Conservation (phyloP, 306 rosid species). For the Pterocarpus santalinus region DNA sequence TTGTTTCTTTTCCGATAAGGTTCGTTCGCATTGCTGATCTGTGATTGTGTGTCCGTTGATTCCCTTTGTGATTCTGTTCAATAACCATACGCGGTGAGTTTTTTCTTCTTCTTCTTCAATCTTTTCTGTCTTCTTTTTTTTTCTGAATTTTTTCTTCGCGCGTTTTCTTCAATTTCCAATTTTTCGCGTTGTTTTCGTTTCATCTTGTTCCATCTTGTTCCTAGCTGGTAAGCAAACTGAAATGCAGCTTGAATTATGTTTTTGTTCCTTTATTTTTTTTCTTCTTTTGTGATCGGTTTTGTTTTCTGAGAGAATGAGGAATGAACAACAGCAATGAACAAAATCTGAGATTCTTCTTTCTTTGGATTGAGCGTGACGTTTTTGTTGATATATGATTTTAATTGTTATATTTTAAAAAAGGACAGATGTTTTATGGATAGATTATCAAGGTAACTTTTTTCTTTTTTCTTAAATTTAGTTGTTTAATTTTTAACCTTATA, state of each 20-base stretch:
- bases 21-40: constrained; percentile 67
- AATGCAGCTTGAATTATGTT: constrained; percentile 53
- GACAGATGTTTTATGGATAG: constrained; percentile 2
- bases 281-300: constrained; percentile 47
- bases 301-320: constrained; percentile 41
- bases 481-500: neutral
- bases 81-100: constrained; percentile 55
- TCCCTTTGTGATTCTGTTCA: constrained; percentile 42
- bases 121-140: neutral
- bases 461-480: neutral
- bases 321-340: neutral
- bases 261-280: neutral
- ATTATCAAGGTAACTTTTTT: constrained; percentile 3
- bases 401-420: constrained; percentile 10
- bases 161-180: constrained; percentile 41
- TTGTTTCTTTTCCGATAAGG: constrained; percentile 46
- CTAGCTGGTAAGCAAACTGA: constrained; percentile 36
- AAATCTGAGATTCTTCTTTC: neutral
- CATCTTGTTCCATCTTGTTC: constrained; percentile 42
- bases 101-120: neutral
- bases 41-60: constrained; percentile 27
- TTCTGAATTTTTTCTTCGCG: neutral
- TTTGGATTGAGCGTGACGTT: constrained; percentile 37
- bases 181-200: constrained; percentile 13
- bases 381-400: constrained; percentile 22